Base-by-base conservation (phyloP, 768 basidiomycete species). In the Dentipellis fragilis region DNA sequence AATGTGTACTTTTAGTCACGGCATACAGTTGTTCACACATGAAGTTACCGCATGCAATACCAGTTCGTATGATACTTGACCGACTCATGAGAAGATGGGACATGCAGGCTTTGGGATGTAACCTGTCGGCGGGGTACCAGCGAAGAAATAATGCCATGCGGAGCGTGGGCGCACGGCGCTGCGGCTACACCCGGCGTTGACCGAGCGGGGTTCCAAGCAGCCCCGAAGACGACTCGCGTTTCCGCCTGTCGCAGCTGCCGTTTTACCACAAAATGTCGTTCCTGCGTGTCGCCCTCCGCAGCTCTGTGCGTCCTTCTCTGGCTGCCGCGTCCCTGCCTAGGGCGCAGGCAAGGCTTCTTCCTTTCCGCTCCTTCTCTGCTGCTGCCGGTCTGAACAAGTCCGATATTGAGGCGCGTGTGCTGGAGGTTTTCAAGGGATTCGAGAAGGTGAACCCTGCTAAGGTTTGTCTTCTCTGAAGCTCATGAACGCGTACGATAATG, bases 371-470 rank as follows among this genome's bases (percentile, higher is more conserved):
- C 57, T 92, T 83, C 72, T 84, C 89, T 3, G 80, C 85, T 36
- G 80, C 79, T 21, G 78, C 80, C 23, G 79, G 79, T 38, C 77
- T 93, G 58, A 78, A 81, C 52, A 79, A 77, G 67, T 80, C 84
- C 47, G 74, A 75, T 62, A 87, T 96, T 65, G 76, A 85, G 66
- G 68, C 75, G 63, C 82, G 93, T 62, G 80, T 96, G 51, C 67
- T 90, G 57, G 88, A 92, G 57, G 85, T 93, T 49, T 71, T 96
- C 68, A 87, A 88, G 74, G 81, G 83, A 19, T 94, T 92, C 69
- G 93, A 94, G 70, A 93, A 93, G 73, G 87, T 94, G 52, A 80
- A 91, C 69, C 73, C 74, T 16, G 69, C 75, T 46, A 93, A 93
- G 77, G 92, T 82, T 10, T 36, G 51, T 38, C 10, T 19, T 14